phyloP scores from a whole-genome alignment of 139 green algal species.

The Monoraphidium neglectum region DNA sequence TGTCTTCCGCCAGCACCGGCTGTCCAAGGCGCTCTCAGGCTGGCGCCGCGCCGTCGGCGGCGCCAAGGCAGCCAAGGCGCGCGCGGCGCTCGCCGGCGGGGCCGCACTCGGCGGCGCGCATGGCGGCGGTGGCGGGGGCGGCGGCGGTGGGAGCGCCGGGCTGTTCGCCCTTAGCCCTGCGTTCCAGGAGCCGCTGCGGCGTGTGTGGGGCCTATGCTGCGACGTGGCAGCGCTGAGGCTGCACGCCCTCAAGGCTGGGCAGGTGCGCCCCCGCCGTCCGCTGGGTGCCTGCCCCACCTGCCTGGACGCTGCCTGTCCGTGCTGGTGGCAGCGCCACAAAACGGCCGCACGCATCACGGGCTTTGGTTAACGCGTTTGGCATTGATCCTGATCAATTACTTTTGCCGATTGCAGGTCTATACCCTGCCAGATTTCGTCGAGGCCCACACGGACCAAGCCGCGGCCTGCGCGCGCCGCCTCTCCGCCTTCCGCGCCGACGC shows the following conservation, averaged over 20 bases:
- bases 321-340: neutral
- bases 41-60: constrained; percentile 65
- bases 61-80: constrained; percentile 63
- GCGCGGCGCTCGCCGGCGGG: constrained; percentile 37
- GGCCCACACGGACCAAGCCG: constrained; percentile 41
- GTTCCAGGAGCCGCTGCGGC: constrained; percentile 64
- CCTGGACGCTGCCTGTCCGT: neutral
- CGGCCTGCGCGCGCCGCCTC: constrained; percentile 36
- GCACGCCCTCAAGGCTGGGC: constrained; percentile 52
- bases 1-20: constrained; percentile 73
- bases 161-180: constrained; percentile 75
- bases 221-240: constrained; percentile 55
- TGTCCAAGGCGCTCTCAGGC: constrained; percentile 77
- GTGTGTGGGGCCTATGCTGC: constrained; percentile 63
- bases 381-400: too few species aligned
- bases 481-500: constrained; percentile 44
- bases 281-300: too few species aligned
- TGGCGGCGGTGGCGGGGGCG: too few species aligned
- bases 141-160: constrained; percentile 41
- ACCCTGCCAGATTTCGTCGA: constrained; percentile 60
- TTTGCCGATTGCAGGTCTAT: constrained; percentile 53
- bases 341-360: too few species aligned
- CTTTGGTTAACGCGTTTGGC: too few species aligned
- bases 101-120: too few species aligned
- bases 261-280: too few species aligned